phyloP scores from a whole-genome alignment of 257 asterid genomes.

The Cinchona pubescens region DNA sequence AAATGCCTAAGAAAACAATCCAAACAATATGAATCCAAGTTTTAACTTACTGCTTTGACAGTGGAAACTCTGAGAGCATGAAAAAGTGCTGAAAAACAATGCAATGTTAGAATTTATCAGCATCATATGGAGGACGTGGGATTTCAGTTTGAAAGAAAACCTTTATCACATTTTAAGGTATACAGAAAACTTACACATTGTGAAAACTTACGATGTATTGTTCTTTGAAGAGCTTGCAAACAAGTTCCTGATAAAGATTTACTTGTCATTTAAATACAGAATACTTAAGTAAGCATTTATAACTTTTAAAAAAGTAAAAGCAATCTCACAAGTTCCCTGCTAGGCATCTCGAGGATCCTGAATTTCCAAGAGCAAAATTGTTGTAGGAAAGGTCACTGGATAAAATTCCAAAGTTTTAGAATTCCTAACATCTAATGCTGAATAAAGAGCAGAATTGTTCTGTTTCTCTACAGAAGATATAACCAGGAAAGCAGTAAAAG shows the following conservation, averaged over 20 bases:
- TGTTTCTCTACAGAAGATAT: too few relatives aligned
- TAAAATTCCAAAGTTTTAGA: too few relatives aligned
- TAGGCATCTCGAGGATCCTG: neutral
- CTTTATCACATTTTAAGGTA: too few relatives aligned
- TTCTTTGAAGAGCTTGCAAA: constrained; percentile 19
- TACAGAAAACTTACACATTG: too few relatives aligned
- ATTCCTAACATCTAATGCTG: neutral
- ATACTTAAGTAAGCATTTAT: too few relatives aligned
- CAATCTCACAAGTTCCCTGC: constrained; percentile 4
- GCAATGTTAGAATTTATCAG: constrained; percentile 13
- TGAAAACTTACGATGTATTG: constrained; percentile 15
- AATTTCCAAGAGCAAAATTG: constrained; percentile 9
- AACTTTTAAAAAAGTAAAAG: neutral
- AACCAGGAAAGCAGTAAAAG: neutral
- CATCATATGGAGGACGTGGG: constrained; percentile 8
- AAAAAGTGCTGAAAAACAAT: constrained; percentile 35
- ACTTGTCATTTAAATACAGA: too few relatives aligned
- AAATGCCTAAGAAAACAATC: neutral
- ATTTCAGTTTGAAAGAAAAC: too few relatives aligned
- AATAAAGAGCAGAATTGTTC: neutral
- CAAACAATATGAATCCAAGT: neutral
- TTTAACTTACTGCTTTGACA: constrained; percentile 52
- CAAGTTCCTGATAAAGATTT: constrained; percentile 11
- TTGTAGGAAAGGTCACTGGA: constrained; percentile 22
- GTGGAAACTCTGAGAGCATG: constrained; percentile 39